Evolutionary conservation across 1,284 basidiomycete genomes (phyloP).

Genomic region (Pseudozyma flocculosa): DNA sequence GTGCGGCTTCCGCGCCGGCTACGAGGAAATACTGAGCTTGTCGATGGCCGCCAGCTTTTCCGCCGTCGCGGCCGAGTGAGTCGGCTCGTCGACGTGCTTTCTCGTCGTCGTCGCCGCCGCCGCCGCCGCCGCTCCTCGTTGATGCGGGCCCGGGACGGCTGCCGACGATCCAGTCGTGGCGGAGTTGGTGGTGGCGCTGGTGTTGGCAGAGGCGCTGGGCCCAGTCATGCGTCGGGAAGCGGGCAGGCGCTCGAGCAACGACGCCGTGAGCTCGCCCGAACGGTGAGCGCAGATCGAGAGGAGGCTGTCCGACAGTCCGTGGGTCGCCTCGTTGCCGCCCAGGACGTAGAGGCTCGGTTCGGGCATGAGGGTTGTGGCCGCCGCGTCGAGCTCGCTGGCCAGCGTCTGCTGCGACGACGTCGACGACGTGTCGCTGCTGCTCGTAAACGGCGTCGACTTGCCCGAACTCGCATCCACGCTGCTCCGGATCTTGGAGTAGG

Average conservation of each 20-base stretch:
- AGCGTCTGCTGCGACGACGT: slow-evolving; percentile 30
- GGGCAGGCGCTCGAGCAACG: slow-evolving; percentile 23
- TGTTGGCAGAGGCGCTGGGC: neutral
- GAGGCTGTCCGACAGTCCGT: slow-evolving; percentile 51
- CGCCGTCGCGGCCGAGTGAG: no score
- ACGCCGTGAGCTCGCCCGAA: slow-evolving; percentile 47
- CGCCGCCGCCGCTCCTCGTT: no score
- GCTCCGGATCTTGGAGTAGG: slow-evolving; percentile 10
- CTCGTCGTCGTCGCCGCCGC: no score
- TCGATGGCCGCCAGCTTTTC: neutral
- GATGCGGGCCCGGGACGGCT: neutral
- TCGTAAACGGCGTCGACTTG: slow-evolving; percentile 18
- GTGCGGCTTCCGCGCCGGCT: no score
- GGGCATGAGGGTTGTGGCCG: neutral
- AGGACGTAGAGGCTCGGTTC: slow-evolving; percentile 46
- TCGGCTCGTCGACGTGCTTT: no score
- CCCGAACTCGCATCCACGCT: slow-evolving; percentile 10
- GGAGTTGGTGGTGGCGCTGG: slow-evolving; percentile 2
- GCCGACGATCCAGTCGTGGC: slow-evolving; percentile 1
- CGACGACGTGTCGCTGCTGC: slow-evolving; percentile 25
- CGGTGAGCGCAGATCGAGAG: slow-evolving; percentile 50
- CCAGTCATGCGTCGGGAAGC: slow-evolving; percentile 8
- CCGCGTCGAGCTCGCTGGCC: slow-evolving; percentile 7
- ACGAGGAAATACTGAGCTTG: neutral
- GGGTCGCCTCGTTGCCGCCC: slow-evolving; percentile 55